Evolutionary conservation across 2,329 filamentous ascomycete species (phyloP), one percentile per base, ranked within the genome.

Genomic region (Cladophialophora bantiana): DNA sequence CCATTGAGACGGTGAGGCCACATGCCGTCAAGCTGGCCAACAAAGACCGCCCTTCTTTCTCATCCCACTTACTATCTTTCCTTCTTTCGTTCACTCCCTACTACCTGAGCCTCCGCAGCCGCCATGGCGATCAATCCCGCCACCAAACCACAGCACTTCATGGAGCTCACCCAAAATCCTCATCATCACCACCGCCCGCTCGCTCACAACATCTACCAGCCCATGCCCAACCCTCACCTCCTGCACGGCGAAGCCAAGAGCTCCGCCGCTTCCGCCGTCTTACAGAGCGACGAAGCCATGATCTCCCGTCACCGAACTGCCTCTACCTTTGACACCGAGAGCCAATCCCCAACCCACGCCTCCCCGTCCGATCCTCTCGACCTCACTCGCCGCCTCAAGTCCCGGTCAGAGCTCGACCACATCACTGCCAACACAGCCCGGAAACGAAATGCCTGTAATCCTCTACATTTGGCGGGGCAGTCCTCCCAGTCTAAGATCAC

Each of bases 371-470:
- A 98, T 73, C 94, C 94, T 0, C 95, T 93, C 78, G 87, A 89
- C 62, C 88, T 98, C 3, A 88, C 91, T 0, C 86, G 87, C 2
- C 88, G 87, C 62, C 87, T 95, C 77, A 98, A 97, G 81, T 88
- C 90, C 20, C 83, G 88, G 35, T 86, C 85, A 18, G 92, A 97
- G 77, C 87, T 97, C 70, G 86, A 89, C 40, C 83, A 86, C 73
- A 94, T 96, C 77, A 88, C 88, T 69, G 90, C 93, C 65, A 96
- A 96, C 76, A 91, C 88, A 1, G 91, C 90, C 7, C 88, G 89
- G 69, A 94, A 94, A 80, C 89, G 92, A 59, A 84, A 81, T 67
- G 83, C 74, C 75, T 71, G 70, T 62, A 78, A 78, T 2, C 79
- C 83, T 10, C 74, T 84, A 32, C 65, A 70, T 26, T 69, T 73